Evolutionary conservation across 2,329 filamentous ascomycete genomes (phyloP).

Genomic region (Cercospora sojina): DNA sequence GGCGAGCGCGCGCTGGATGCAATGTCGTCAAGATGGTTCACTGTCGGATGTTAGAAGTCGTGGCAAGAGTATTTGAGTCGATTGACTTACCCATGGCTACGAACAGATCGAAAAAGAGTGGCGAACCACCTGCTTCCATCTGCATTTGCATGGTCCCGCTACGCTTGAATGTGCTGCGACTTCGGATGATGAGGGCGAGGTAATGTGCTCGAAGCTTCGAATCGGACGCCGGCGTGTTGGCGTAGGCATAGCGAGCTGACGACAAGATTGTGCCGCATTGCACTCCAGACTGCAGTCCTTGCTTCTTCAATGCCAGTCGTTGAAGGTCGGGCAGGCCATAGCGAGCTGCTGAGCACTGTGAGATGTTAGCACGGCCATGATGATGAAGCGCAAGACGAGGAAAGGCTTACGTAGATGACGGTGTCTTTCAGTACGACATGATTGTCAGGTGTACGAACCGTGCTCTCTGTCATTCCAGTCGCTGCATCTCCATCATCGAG

Average conservation of each 20-base stretch:
- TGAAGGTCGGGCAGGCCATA: conserved; percentile 84
- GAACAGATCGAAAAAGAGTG: conserved; percentile 87
- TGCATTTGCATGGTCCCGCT: conserved; percentile 95
- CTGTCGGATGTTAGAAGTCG: not conserved
- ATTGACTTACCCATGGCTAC: conserved; percentile 70
- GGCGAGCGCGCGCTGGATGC: conserved; percentile 29
- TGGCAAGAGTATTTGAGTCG: not conserved
- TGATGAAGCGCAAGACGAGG: not conserved
- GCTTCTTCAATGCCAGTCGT: conserved; percentile 79
- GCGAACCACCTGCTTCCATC: conserved; percentile 81
- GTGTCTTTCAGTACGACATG: conserved; percentile 80
- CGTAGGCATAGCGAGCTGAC: conserved; percentile 86
- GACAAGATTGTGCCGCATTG: conserved; percentile 81
- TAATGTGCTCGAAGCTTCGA: conserved; percentile 91
- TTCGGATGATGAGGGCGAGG: conserved; percentile 86
- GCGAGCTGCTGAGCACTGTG: conserved; percentile 72
- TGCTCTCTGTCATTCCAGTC: conserved; percentile 57
- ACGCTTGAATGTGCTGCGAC: conserved; percentile 82
- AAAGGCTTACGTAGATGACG: conserved; percentile 65
- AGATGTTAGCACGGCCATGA: conserved; percentile 11
- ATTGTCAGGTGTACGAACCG: conserved; percentile 66
- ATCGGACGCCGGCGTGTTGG: conserved; percentile 83
- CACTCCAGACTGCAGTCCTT: conserved; percentile 81
- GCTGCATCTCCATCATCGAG: conserved; percentile 63
- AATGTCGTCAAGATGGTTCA: conserved; percentile 33